Evolutionary conservation across 306 rosid genomes (phyloP).

Genomic region (Prinsepia uniflora): DNA sequence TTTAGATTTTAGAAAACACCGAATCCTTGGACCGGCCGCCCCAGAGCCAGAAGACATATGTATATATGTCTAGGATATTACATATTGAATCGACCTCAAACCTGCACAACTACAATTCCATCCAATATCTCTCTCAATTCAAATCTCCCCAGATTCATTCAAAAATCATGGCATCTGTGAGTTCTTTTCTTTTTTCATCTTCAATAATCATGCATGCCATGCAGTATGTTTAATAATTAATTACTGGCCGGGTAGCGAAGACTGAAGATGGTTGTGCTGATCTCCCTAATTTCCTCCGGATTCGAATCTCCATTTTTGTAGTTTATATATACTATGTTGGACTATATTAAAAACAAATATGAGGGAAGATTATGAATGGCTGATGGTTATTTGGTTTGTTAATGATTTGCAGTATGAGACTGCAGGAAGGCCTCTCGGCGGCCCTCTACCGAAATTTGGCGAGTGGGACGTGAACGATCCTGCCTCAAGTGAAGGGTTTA

Average conservation of each 20-base stretch:
- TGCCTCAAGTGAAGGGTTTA: constrained; percentile 69
- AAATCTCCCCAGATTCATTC: not conserved
- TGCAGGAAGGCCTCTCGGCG: constrained; percentile 45
- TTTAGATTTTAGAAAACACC: not conserved
- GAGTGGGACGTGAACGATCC: constrained; percentile 96
- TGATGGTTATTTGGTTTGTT: not conserved
- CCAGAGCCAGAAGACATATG: no score
- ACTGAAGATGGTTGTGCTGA: no score
- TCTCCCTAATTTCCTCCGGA: no score
- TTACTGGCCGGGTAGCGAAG: no score
- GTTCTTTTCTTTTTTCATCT: not conserved
- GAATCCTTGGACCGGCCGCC: constrained; percentile 7
- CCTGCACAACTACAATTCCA: no score
- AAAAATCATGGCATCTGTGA: constrained; percentile 29
- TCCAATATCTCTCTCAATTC: not conserved
- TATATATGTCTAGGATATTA: no score
- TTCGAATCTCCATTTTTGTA: no score
- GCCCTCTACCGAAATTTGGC: constrained; percentile 77
- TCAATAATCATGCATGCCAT: no score
- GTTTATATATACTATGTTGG: no score
- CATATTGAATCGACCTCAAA: no score
- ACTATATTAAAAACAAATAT: no score
- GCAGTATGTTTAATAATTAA: no score
- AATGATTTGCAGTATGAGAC: constrained; percentile 41
- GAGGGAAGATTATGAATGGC: not conserved